phyloP scores from a whole-genome alignment of 2,329 filamentous ascomycete genomes.

The Drechslera avenae region DNA sequence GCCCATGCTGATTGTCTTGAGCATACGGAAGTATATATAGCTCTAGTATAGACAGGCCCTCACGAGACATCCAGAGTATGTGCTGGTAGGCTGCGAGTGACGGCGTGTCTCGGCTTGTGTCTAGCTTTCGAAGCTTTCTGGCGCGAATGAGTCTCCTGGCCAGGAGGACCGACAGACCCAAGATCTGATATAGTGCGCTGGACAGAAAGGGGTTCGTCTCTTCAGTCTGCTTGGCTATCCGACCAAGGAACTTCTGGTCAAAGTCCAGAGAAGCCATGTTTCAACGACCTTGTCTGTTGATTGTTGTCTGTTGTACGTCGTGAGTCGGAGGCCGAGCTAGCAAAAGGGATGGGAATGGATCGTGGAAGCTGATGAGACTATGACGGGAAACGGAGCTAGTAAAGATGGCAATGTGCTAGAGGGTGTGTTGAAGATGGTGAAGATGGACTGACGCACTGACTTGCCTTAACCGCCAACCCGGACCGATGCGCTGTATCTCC shows the following conservation, averaged over 20 bases:
- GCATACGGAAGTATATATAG: slow-evolving; percentile 76
- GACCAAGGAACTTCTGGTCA: slow-evolving; percentile 95
- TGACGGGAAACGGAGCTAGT: background rate
- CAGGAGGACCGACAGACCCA: slow-evolving; percentile 87
- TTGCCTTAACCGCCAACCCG: slow-evolving; percentile 40
- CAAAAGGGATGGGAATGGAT: too few relatives aligned
- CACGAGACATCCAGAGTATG: slow-evolving; percentile 93
- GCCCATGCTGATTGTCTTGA: slow-evolving; percentile 73
- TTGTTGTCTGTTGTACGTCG: slow-evolving; percentile 4
- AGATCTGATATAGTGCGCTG: slow-evolving; percentile 83
- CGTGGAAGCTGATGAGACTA: too few relatives aligned
- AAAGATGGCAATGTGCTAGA: background rate
- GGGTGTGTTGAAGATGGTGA: background rate
- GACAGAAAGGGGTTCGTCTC: slow-evolving; percentile 79
- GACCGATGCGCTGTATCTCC: slow-evolving; percentile 42
- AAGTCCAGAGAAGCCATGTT: slow-evolving; percentile 94
- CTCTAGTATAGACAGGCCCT: slow-evolving; percentile 87
- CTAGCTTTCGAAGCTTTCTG: slow-evolving; percentile 80
- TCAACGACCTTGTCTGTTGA: slow-evolving; percentile 3
- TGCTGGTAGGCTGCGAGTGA: slow-evolving; percentile 84
- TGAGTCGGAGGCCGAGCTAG: slow-evolving; percentile 5
- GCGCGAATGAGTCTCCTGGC: slow-evolving; percentile 82
- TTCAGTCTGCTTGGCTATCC: slow-evolving; percentile 80
- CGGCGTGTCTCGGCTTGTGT: slow-evolving; percentile 76
- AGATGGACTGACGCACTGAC: slow-evolving; percentile 15